Conservation (phyloP, 495 filamentous ascomycete species). For the Penicillium herquei region DNA sequence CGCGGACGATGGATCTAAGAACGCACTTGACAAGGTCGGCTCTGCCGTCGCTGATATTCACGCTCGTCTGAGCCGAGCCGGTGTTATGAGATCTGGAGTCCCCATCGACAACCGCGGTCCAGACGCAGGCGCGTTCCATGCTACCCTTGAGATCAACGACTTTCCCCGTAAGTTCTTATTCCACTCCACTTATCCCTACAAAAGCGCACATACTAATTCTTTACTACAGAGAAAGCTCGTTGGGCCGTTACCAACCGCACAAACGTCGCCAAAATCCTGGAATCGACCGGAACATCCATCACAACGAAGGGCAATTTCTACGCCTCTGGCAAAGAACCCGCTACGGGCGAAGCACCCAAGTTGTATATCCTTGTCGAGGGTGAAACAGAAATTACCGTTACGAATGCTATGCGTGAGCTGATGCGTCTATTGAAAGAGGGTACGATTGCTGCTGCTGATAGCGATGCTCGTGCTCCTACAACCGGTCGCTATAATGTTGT, state of each 20-base stretch:
- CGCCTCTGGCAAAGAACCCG: slow-evolving; percentile 73
- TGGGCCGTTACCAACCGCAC: slow-evolving; percentile 99
- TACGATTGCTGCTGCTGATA: slow-evolving; percentile 86
- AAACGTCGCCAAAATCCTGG: slow-evolving; percentile 97
- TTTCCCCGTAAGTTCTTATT: slow-evolving; percentile 71
- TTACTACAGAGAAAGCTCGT: slow-evolving; percentile 76
- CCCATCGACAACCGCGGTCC: slow-evolving; percentile 99
- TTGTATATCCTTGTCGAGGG: slow-evolving; percentile 97
- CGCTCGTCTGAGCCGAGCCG: slow-evolving; percentile 78
- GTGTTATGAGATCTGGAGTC: slow-evolving; percentile 83
- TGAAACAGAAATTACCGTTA: slow-evolving; percentile 90
- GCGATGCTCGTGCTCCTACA: slow-evolving; percentile 72
- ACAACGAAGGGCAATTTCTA: slow-evolving; percentile 97
- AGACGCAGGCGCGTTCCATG: slow-evolving; percentile 95
- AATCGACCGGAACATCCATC: slow-evolving; percentile 91
- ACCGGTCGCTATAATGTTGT: slow-evolving; percentile 90
- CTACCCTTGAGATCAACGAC: slow-evolving; percentile 98
- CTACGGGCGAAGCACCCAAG: slow-evolving; percentile 73
- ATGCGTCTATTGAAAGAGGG: slow-evolving; percentile 86
- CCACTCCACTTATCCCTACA: not conserved
- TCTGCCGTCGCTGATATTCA: slow-evolving; percentile 85
- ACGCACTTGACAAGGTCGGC: slow-evolving; percentile 79
- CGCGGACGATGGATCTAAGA: slow-evolving; percentile 51
- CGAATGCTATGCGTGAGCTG: slow-evolving; percentile 87
- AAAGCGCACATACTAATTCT: slow-evolving; percentile 21